Base-by-base conservation (phyloP, 352 stramenopile species). In the Phytophthora uliginosa region DNA sequence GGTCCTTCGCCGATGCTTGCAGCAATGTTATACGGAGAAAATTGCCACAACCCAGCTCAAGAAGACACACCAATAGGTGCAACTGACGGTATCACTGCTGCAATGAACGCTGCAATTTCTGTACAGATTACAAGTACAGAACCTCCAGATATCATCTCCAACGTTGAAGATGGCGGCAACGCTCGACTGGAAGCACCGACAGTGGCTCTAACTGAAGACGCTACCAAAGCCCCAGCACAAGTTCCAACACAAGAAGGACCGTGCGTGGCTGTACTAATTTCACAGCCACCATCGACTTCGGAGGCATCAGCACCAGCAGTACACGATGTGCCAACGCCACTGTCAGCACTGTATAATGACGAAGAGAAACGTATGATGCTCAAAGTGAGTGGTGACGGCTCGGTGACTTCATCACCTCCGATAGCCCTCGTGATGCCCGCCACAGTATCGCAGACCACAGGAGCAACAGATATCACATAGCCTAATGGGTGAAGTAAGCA, bases 341-440 rank as follows among this genome's bases (percentile, higher is more conserved):
- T 95, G 17, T 79, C 86, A 7, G 88, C 85, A 8, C 72, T 95
- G 4, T 95, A 93, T 68, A 90, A 91, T 31, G 81, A 90, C 38
- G 88, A 95, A 70, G 88, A 95, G 47, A 88, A 86, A 36, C 56
- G 52, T 2, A 62, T 93, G 59, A 92, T 95, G 72, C 84, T 80
- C 5, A 74, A 82, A n/a, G 79, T 90, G 42, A 18, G 12, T 42
- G 56, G 59, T 4, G 55, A 63, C 7, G 38, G 45, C 9, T 15
- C 60, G 12, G 47, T 69, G 26, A 58, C 54, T 34, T 68, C 65
- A 17, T 77, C 71, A 18, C 66, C 71, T 24, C 50, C 60, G 10
- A 58, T 72, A 53, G 60, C 33, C 22, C 59, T 78, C 26, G 66
- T 75, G 26, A 71, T 73, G 10, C 52, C 68, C 63, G 69, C 73